phyloP scores from a whole-genome alignment of 495 filamentous ascomycete species.

The Xylaria flabelliformis region DNA sequence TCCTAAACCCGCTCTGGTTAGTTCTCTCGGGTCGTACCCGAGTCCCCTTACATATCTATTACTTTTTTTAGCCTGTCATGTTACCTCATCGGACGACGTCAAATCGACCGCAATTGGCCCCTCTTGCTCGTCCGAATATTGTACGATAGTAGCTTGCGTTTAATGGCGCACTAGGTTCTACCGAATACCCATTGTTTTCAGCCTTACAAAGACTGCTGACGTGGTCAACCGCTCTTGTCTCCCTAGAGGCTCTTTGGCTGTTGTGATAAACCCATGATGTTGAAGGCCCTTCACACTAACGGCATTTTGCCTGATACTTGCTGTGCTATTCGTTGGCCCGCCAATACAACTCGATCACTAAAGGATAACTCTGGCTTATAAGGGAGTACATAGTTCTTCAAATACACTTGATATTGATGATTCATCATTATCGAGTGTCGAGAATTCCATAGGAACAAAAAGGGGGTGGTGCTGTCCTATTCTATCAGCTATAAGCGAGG shows the following conservation, averaged over 20 bases:
- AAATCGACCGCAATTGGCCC: constrained; percentile 4
- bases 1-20: background rate
- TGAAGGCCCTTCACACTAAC: background rate
- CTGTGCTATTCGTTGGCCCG: background rate
- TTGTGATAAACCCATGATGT: background rate
- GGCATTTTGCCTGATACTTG: background rate
- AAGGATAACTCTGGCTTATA: background rate
- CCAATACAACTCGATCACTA: too few relatives aligned
- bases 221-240: background rate
- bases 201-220: constrained; percentile 19
- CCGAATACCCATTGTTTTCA: constrained; percentile 3
- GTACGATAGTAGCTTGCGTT: background rate
- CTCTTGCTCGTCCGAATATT: background rate
- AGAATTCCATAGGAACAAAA: background rate
- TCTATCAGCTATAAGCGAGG: constrained; percentile 5
- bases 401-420: background rate
- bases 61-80: background rate
- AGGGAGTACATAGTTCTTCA: background rate
- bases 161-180: background rate
- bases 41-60: background rate
- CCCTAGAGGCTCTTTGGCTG: background rate
- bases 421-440: background rate
- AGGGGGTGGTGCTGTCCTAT: background rate
- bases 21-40: constrained; percentile 12
- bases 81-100: background rate